Base-by-base conservation (phyloP, 2,329 filamentous ascomycete species). In the Cyphellophora europaea region DNA sequence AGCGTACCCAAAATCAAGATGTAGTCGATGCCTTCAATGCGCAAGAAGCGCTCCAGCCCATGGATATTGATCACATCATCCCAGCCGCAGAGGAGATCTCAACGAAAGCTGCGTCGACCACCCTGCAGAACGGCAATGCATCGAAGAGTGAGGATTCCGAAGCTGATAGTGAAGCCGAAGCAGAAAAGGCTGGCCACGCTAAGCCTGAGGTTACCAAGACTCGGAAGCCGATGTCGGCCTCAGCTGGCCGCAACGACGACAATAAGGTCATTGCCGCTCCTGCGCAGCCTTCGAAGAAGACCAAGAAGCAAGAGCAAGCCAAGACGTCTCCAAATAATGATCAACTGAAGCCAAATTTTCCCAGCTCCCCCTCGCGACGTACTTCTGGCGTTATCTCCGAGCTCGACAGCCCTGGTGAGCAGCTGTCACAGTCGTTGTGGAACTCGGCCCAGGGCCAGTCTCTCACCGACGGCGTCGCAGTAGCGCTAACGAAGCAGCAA, bases 361-460 rank as follows among this genome's bases (percentile, higher is more conserved):
- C 25, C 11, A 13, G 10, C 15, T 25, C 31, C 11, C 11, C 19
- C 23, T 31, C 19, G 3, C 23, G 30, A 27, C 12, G 17, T 10
- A 40, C 28, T 5, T 25, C 38, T 6, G 38, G 30, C 32, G 21
- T 25, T 25, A n/a, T 25, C n/a, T 25, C 21, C n/a, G 21, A 25
- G 21, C 27, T 40, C 5, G 46, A 45, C 32, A 47, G 44, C 28
- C 40, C 42, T n/a, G 40, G 41, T 30, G 47, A 41, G 30, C 47
- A 49, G 23, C 31, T 49, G 10, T 41, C 41, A 17, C 42, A 46
- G 29, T 31, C 37, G 27, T 28, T 47, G 13, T 38, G 37, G 28
- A 39, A 44, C 12, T 43, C 37, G 6, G 31, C 43, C 18, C 19
- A 4, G 36, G 33, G 15, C 17, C 27, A 18, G 6, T 11, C 13